Base-by-base conservation (phyloP, 2,329 filamentous ascomycete genomes). In the Penicillium sp. region DNA sequence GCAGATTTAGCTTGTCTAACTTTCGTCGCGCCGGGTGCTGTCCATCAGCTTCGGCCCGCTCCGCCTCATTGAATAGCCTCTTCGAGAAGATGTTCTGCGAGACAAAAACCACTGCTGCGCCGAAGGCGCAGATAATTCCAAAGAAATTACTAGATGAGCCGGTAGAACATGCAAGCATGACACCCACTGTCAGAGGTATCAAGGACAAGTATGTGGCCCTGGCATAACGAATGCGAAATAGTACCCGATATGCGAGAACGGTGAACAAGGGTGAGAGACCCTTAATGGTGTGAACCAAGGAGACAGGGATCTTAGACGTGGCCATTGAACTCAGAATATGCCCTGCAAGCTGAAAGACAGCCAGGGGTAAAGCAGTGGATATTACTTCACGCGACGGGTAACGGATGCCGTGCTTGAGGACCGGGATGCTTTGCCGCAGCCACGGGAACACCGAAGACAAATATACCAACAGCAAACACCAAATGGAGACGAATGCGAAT, bases 21-120 rank as follows among this genome's bases (percentile, higher is more conserved):
- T 96, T 97, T 55, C 86, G 85, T 36, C 83, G 82, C 10, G 80
- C 74, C 0, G 82, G 80, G 27, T 79, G 72, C 1, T 83, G 83
- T 2, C 78, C 75, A 47, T 96, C 90, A 7, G 86, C 84, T 73
- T 97, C 93, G 2, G 90, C 89, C 52, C 86, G 86, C 6, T 91
- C 88, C 6, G 90, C 91, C 68, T 97, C 92, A 71, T 97, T 99
- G 79, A 99, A 99, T 8, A 99, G 85, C 60, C 91, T 90, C 75
- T 99, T 99, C 17, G 93, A 97, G 60, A 97, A 96, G 51, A 99
- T 99, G 68, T 99, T 99, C 69, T 99, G 94, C 0, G 91, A 94
- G 29, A 99, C 94, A 68, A 99, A 99, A 59, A 97, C 88, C 49
- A 97, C 78, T 7, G 94, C 91, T n/a, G 91, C 92, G 27, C 90